Percentiles rank a stretch among this genome's conserved stretches.
Evolutionary conservation across 2,329 filamentous ascomycete genomes (phyloP).

Genomic region (Nemania sp.): DNA sequence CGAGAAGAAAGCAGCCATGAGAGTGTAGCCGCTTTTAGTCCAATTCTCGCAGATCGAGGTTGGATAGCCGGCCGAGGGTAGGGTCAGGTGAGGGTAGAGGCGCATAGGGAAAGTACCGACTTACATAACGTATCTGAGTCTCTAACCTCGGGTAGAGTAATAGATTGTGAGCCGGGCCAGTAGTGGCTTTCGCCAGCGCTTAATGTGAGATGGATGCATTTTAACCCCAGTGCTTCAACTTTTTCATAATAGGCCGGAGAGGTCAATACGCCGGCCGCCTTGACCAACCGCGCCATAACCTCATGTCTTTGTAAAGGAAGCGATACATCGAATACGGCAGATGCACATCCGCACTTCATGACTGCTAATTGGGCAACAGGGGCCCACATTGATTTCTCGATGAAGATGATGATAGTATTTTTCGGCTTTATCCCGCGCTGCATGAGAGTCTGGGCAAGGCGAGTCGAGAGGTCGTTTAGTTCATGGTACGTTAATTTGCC

Average conservation of each 20-base stretch:
- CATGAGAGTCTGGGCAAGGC: conserved; percentile 2
- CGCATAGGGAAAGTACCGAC: too few relatives aligned
- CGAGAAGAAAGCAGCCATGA: too few relatives aligned
- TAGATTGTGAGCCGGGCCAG: too few relatives aligned
- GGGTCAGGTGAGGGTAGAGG: too few relatives aligned
- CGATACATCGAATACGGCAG: neutral
- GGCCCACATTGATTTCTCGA: neutral
- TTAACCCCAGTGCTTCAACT: neutral
- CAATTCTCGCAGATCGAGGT: too few relatives aligned
- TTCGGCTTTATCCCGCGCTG: neutral
- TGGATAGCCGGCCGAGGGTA: too few relatives aligned
- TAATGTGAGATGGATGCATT: neutral
- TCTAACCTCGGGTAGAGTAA: too few relatives aligned
- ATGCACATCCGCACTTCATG: neutral
- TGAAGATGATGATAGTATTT: neutral
- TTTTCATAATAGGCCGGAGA: neutral
- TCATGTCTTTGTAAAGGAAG: neutral
- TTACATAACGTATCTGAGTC: too few relatives aligned
- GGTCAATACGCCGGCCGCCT: neutral
- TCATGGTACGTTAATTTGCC: conserved; percentile 22
- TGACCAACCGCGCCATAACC: neutral
- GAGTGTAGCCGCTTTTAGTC: too few relatives aligned
- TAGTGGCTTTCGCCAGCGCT: neutral
- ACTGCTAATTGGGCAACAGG: neutral
- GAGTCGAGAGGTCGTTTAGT: conserved; percentile 23